Evolutionary conservation across 2,329 filamentous ascomycete genomes (phyloP).

Genomic region (Fusarium lyarnte): DNA sequence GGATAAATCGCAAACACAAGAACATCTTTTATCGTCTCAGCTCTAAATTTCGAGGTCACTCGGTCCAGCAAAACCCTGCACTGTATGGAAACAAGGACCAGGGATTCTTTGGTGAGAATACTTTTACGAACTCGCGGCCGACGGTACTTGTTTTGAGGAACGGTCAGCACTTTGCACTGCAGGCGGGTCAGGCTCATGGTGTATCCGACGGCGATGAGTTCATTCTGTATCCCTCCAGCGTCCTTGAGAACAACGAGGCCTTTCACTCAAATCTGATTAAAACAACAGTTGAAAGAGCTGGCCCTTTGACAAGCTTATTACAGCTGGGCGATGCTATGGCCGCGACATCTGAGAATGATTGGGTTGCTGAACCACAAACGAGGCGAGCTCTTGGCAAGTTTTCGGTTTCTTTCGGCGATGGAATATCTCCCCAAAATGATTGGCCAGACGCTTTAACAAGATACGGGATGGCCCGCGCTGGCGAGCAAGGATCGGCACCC

Average conservation of each 20-base stretch:
- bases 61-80: background rate
- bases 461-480: background rate
- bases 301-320: background rate
- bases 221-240: background rate
- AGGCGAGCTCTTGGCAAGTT: background rate
- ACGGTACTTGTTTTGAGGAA: background rate
- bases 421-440: background rate
- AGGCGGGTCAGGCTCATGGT: slow-evolving; percentile 16
- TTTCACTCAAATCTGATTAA: background rate
- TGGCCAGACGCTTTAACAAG: background rate
- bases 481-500: rapidly evolving
- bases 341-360: background rate
- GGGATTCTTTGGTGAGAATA: slow-evolving; percentile 7
- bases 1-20: background rate
- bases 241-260: background rate
- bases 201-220: slow-evolving; percentile 12
- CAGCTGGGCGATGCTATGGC: background rate
- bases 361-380: background rate
- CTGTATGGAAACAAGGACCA: slow-evolving; percentile 26
- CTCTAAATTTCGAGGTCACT: background rate
- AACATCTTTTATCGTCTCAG: background rate
- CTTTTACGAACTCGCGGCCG: background rate
- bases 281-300: background rate
- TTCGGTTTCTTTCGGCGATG: background rate
- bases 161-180: background rate